Conservation (phyloP, 768 basidiomycete genomes). For the Suillus fuscotomentosus region DNA sequence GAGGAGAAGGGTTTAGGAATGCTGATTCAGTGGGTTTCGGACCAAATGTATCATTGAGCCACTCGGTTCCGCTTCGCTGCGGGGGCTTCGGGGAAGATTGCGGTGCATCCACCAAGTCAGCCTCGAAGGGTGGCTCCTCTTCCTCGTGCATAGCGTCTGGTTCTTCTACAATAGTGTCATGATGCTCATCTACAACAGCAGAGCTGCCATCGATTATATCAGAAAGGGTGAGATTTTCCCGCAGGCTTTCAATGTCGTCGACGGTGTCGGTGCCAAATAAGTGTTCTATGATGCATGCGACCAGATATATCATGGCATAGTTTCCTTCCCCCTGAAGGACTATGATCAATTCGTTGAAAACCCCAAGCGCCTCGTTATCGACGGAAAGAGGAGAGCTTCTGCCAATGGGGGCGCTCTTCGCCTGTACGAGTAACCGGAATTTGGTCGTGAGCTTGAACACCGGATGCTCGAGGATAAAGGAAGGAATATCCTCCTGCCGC, state of each 20-base stretch:
- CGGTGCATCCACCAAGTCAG: conserved; percentile 10
- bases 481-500: conserved; percentile 71
- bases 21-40: conserved; percentile 24
- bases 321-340: conserved; percentile 66
- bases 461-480: conserved; percentile 63
- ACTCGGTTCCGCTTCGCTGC: conserved; percentile 32
- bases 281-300: conserved; percentile 87
- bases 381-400: conserved; percentile 66
- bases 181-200: conserved; percentile 22
- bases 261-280: conserved; percentile 81
- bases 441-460: conserved; percentile 81
- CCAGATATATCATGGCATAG: conserved; percentile 76
- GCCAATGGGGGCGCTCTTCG: conserved; percentile 70
- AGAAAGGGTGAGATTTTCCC: conserved; percentile 51
- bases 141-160: conserved; percentile 20
- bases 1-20: conserved; percentile 15
- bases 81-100: conserved; percentile 10
- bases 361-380: conserved; percentile 62
- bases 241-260: conserved; percentile 68
- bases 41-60: conserved; percentile 32
- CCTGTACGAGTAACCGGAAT: conserved; percentile 79
- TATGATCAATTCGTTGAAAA: conserved; percentile 57
- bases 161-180: conserved; percentile 18
- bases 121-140: conserved; percentile 21
- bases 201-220: conserved; percentile 71